Evolutionary conservation across 2,329 filamentous ascomycete genomes (phyloP).

Genomic region (Aspergillus sp.): DNA sequence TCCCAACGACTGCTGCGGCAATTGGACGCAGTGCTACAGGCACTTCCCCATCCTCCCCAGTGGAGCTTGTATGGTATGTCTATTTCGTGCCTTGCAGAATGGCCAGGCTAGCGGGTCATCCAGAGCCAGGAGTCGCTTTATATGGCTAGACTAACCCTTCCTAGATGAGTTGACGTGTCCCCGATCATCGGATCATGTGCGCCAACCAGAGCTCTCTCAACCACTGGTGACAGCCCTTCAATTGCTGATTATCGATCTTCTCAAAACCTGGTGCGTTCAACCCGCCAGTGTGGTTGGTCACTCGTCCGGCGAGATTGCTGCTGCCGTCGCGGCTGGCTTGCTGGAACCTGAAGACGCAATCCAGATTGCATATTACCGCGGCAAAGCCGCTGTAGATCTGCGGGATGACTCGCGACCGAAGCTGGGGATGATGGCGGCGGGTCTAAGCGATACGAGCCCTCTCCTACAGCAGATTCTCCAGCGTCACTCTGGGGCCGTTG

Average conservation of each 20-base stretch:
- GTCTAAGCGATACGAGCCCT: slow-evolving; percentile 13
- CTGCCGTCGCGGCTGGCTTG: background rate
- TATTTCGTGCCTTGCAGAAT: background rate
- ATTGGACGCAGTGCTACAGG: background rate
- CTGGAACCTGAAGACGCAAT: no score
- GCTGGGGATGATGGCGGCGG: slow-evolving; percentile 29
- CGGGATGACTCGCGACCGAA: background rate
- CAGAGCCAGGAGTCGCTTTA: no score
- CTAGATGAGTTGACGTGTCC: background rate
- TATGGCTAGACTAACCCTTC: no score
- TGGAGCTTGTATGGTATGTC: background rate
- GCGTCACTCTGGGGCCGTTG: no score
- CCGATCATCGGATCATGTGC: background rate
- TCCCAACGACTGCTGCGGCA: background rate
- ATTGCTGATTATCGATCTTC: background rate
- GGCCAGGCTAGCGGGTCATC: no score
- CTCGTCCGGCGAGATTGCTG: background rate
- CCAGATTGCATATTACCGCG: slow-evolving; percentile 19
- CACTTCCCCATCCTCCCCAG: background rate
- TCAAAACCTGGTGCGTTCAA: background rate
- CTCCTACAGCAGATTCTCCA: background rate
- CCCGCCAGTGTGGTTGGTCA: background rate
- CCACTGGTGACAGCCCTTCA: background rate
- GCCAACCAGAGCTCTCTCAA: background rate
- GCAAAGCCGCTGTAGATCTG: background rate